Evolutionary conservation across 140 eudicot genomes (phyloP).

Genomic region (Senecio squalidus): DNA sequence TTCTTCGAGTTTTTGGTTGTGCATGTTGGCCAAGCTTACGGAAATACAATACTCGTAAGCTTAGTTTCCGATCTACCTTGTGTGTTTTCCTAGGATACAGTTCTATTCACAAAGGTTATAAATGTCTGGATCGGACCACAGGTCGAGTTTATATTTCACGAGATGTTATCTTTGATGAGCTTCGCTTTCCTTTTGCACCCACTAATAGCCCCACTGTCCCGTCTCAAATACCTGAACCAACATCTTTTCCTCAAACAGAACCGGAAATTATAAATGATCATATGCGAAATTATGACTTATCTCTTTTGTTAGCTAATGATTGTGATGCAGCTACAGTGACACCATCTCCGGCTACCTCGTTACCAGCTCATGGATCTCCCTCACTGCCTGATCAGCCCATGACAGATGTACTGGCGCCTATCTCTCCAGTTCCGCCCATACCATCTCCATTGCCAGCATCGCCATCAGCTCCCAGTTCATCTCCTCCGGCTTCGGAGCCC

Average conservation of each 20-base stretch:
- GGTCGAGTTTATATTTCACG: background rate
- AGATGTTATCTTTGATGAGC: background rate
- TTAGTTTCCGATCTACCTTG: background rate
- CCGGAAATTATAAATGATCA: background rate
- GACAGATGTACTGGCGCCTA: background rate
- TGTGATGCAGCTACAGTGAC: background rate
- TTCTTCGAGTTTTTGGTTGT: background rate
- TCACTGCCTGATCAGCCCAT: background rate
- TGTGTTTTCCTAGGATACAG: too few relatives aligned
- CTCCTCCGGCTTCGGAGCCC: slow-evolving; percentile 2
- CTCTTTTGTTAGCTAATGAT: background rate
- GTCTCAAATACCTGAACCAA: background rate
- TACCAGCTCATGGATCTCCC: background rate
- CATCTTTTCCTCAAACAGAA: background rate
- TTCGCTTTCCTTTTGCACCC: background rate
- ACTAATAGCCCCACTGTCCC: background rate
- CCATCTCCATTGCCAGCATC: background rate
- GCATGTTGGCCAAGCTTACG: background rate
- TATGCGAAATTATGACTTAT: background rate
- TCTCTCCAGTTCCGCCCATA: background rate
- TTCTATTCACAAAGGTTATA: too few relatives aligned
- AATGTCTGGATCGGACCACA: background rate
- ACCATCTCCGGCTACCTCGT: background rate
- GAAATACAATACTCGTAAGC: background rate
- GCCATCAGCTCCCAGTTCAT: background rate